Evolutionary conservation across 1,284 basidiomycete genomes (phyloP), one percentile per base, ranked within the genome.

Genomic region (Ganoderma multipileum): DNA sequence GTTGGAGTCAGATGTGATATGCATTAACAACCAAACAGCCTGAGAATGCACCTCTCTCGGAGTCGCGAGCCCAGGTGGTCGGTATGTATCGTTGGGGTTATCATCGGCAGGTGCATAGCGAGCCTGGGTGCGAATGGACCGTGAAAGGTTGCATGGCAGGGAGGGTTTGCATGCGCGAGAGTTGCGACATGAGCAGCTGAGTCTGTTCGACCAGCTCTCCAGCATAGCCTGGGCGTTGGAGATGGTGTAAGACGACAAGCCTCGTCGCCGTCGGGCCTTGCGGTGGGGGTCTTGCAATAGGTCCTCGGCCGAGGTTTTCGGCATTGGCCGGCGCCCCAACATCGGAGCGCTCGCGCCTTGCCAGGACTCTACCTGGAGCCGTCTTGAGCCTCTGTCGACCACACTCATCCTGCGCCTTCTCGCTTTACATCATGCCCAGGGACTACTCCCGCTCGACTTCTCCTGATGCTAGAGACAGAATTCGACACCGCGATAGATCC

Each of bases 11-110:
- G 47, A 9, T 23, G 12, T 36, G 3, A 11, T 8, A 44, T 12
- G n/a, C 12, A n/a, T 26, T 11, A 12, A 30, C 52, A 55, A 30
- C 33, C 8, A 6, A 28, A 20, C 33, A 38, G 30, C 38, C 23
- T 1, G 16, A 41, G 12, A 47, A 68, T 36, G 66, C 74, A 93
- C 91, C 86, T 94, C 89, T 76, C 88, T 85, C 52, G 92, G 92
- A 26, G 91, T 94, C 26, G 90, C 89, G 65, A 92, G 79, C 55
- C 87, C 85, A 47, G 77, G 78, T 38, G 81, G 79, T 55, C 76
- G 77, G 57, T 77, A 67, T 65, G 73, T 74, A 63, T 75, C 68
- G 54, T 55, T 63, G 47, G 66, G 61, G 12, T 79, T 76, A 28
- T 76, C 64, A 57, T 81, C 79, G 26, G 59, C 28, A 64, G 75